Evolutionary conservation across 371 early-diverging fungal species (phyloP).

Genomic region (Rhizopus arrhizus): DNA sequence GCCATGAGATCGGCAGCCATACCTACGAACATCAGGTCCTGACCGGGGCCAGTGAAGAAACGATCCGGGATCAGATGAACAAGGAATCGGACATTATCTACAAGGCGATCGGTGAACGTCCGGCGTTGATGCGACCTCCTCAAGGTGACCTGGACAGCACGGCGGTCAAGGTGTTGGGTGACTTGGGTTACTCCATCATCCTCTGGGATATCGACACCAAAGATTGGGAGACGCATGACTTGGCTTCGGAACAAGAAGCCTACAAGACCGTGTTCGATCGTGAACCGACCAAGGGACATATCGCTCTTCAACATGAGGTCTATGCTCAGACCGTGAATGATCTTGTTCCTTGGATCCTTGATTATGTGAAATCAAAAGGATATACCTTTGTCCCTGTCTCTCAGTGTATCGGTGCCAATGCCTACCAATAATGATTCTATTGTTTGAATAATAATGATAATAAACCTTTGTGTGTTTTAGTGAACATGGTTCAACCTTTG

Average conservation of each 20-base stretch:
- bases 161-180: conserved; percentile 40
- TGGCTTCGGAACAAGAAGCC: conserved; percentile 20
- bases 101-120: conserved; percentile 27
- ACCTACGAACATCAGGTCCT: conserved; percentile 26
- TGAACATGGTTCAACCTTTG: no score
- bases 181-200: conserved; percentile 50
- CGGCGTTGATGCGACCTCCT: conserved; percentile 52
- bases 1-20: conserved; percentile 33
- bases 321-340: conserved; percentile 38
- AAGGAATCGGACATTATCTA: conserved; percentile 28
- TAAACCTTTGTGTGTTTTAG: no score
- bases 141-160: conserved; percentile 43
- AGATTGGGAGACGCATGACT: conserved; percentile 45
- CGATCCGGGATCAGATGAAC: conserved; percentile 25
- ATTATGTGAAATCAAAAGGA: conserved; percentile 33
- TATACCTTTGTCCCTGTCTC: conserved; percentile 44
- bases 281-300: conserved; percentile 34
- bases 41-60: conserved; percentile 13
- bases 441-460: not conserved
- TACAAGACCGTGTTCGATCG: conserved; percentile 23
- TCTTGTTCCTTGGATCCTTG: conserved; percentile 41
- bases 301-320: conserved; percentile 48
- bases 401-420: conserved; percentile 36
- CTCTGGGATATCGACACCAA: conserved; percentile 62
- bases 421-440: conserved; percentile 12